Evolutionary conservation across 768 basidiomycete genomes (phyloP), one percentile per base, ranked within the genome.

Genomic region (Mycena belliarum): DNA sequence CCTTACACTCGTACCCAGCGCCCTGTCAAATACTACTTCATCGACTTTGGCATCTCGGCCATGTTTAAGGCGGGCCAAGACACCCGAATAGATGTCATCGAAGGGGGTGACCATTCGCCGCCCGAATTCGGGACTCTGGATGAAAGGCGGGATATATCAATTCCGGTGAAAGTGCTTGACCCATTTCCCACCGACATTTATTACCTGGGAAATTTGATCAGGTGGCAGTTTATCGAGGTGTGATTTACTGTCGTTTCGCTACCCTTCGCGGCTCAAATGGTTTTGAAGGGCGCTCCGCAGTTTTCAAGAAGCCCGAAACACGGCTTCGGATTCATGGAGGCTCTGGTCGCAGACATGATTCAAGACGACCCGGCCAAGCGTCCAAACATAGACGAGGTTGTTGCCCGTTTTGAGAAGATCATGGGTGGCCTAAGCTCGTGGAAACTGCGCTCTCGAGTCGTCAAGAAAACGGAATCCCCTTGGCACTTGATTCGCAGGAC

Each of bases 151-250:
- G n/a, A n/a, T n/a, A n/a, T n/a, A n/a, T n/a, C n/a, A n/a, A n/a
- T n/a, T n/a, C n/a, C n/a, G n/a, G n/a, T n/a, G n/a, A n/a, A n/a
- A n/a, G n/a, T 72, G 10, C 35, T 14, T 16, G 0, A 82, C 57
- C 76, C 78, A 0, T 82, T 81, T 42, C 65, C 73, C 0, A 73
- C 72, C 0, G 81, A 82, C 32, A 65, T 82, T 4, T 81, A 78
- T 56, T 74, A 74, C 25, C 57, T 80, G 0, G 79, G 78, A 0
- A 80, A 79, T 20, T 9, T 55, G 4, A 55, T 55, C 1, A 18
- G 38, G 0, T 29, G 14, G 21, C n/a, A 73, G n/a, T 74, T 79
- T n/a, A n/a, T n/a, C n/a, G n/a, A n/a, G n/a, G n/a, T n/a, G n/a
- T n/a, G n/a, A n/a, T 48, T n/a, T 32, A 32, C 29, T 32, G 29